Conservation (phyloP, 495 filamentous ascomycete genomes). For the Articulospora tetracladia region DNA sequence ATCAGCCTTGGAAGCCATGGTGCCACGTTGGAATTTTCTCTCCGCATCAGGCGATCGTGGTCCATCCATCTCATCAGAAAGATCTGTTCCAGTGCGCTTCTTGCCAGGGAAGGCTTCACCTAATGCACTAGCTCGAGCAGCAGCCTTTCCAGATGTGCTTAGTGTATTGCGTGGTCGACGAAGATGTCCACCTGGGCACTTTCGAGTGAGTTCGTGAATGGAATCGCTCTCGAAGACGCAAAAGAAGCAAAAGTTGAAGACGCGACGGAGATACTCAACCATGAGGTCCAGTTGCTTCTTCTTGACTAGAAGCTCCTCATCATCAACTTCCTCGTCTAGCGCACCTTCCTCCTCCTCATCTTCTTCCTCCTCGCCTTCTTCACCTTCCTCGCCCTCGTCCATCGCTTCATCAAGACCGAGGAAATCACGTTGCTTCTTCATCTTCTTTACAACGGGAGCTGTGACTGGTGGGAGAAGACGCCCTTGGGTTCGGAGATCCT, state of each 20-base stretch:
- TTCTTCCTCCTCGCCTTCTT: constrained; percentile 51
- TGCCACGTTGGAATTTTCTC: constrained; percentile 60
- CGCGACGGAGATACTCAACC: constrained; percentile 93
- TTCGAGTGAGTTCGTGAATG: constrained; percentile 88
- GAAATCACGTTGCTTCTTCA: constrained; percentile 48
- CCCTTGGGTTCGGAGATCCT: constrained; percentile 69
- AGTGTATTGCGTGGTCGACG: constrained; percentile 82
- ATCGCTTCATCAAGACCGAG: constrained; percentile 64
- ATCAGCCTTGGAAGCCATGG: constrained; percentile 64
- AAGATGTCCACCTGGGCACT: constrained; percentile 95
- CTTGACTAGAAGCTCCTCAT: constrained; percentile 82
- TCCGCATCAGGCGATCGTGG: constrained; percentile 57
- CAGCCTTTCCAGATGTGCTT: constrained; percentile 74
- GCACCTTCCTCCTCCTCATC: constrained; percentile 69
- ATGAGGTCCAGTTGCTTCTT: constrained; percentile 96
- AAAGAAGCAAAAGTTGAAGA: constrained; percentile 99
- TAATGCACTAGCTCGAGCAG: constrained; percentile 76
- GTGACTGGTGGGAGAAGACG: constrained; percentile 66
- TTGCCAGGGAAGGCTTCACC: constrained; percentile 78
- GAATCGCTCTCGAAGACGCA: constrained; percentile 98
- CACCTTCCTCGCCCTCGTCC: constrained; percentile 68
- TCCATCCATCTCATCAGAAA: constrained; percentile 51
- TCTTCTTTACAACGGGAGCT: constrained; percentile 54
- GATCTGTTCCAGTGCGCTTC: constrained; percentile 55
- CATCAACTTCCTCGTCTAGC: constrained; percentile 79